Evolutionary conservation across 768 basidiomycete genomes (phyloP).

Genomic region (Boletus rubescentipes): DNA sequence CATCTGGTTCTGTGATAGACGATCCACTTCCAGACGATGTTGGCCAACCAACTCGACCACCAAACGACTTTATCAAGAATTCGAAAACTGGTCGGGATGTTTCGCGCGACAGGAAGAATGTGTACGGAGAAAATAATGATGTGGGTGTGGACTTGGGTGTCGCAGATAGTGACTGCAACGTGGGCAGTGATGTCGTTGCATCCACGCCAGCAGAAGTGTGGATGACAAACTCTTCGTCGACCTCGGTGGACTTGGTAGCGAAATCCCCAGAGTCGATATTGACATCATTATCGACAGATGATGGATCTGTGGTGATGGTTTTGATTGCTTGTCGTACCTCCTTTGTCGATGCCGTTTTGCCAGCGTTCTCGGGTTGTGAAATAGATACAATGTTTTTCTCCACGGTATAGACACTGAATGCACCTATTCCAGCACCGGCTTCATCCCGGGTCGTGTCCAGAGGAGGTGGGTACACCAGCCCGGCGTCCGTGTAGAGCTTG

Average conservation of each 20-base stretch:
- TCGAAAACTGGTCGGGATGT: conserved; percentile 90
- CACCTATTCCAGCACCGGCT: conserved; percentile 82
- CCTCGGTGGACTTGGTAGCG: conserved; percentile 31
- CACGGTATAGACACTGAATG: conserved; percentile 71
- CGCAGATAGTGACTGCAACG: conserved; percentile 63
- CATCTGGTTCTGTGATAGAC: conserved; percentile 72
- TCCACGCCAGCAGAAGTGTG: conserved; percentile 55
- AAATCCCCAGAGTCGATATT: conserved; percentile 39
- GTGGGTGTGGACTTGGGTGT: conserved; percentile 55
- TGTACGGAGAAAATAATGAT: conserved; percentile 80
- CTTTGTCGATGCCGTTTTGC: conserved; percentile 51
- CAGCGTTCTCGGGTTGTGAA: conserved; percentile 14
- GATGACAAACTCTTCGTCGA: conserved; percentile 66
- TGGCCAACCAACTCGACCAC: conserved; percentile 91
- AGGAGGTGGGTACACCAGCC: conserved; percentile 93
- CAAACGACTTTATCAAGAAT: conserved; percentile 89
- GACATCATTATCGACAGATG: conserved; percentile 33
- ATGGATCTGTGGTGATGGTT: conserved; percentile 34
- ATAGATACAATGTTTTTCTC: conserved; percentile 23
- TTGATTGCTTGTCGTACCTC: conserved; percentile 52
- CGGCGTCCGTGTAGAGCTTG: conserved; percentile 95
- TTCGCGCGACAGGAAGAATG: conserved; percentile 93
- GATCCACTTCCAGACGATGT: conserved; percentile 79
- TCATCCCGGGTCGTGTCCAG: conserved; percentile 83
- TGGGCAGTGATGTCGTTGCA: conserved; percentile 53